Base-by-base conservation (phyloP, 2,329 filamentous ascomycete genomes). In the Knoxdaviesia capensis region DNA sequence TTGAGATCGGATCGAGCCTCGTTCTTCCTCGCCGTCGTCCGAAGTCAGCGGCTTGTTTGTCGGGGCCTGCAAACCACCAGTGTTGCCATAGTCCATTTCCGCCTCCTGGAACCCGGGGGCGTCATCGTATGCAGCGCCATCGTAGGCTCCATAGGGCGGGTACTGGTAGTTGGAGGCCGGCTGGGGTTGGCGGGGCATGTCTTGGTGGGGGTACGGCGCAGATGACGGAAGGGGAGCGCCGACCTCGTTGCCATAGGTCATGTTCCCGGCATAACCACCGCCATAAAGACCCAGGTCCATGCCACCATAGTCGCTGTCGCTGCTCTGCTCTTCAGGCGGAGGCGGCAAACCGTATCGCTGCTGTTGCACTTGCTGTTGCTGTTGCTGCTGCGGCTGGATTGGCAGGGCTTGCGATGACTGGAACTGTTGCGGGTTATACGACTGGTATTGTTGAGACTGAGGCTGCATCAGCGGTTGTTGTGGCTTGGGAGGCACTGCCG, bases 21-120 rank as follows among this genome's bases (percentile, higher is more conserved):
- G 69, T 56, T 96, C 90, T 56, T 96, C 90, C 50, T 94, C 90
- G 2, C 84, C 88, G 54, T 94, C 85, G 50, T 96, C 88, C 51
- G 90, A 94, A 59, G 86, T 94, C 51, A 86, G 66, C 46, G 85
- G 74, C 48, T 86, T 71, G 6, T 66, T 67, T 40, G 68, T 74
- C 2, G 87, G 86, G 44, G 82, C 73, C 47, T 86, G 77, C 31
- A 94, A 60, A 1, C 90, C 90, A 36, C 88, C 90, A n/a, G 86
- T 94, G 6, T 83, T 87, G 40, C 75, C 81, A 39, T 84, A 86
- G 57, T 96, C 88, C 41, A 94, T 80, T 42, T 81, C 72, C 5
- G 80, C 84, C 43, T 76, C 68, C 9, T 62, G 54, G 48, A 69
- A 69, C 6, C 62, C 61, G 1, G 64, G 54, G 1, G 56, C 51